These are phyloP conservation scores for Phycomyces nitens DNA, from an alignment of 192 early-diverging fungal genomes.

Conservation along the genomic window DNA sequence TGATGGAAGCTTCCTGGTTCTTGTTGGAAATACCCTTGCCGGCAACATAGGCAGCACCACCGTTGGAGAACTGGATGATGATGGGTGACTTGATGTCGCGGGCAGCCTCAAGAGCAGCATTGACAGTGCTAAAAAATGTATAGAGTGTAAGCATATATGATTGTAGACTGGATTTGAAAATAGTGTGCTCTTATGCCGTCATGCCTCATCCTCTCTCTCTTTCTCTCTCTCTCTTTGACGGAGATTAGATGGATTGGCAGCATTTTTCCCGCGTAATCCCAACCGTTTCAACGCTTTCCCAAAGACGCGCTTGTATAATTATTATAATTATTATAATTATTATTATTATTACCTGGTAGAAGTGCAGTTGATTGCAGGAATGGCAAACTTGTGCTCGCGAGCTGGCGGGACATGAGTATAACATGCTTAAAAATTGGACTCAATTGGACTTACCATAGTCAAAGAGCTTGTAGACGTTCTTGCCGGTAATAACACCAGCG, in stretches of 20 bases:
- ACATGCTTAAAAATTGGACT: too few species aligned
- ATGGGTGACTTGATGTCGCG: slow-evolving; percentile 89
- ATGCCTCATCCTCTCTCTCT: too few species aligned
- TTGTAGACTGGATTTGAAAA: too few species aligned
- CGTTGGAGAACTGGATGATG: slow-evolving; percentile 95
- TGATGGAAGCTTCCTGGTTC: slow-evolving; percentile 83
- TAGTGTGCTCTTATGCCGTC: too few species aligned
- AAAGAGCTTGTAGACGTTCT: slow-evolving; percentile 83
- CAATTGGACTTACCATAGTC: slow-evolving; percentile 52
- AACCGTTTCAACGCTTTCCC: too few species aligned
- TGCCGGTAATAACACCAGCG: slow-evolving; percentile 90
- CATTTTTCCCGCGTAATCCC: too few species aligned
- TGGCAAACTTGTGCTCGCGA: slow-evolving; percentile 82
- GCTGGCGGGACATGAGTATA: too few species aligned
- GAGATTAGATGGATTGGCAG: too few species aligned
- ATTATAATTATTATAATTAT: too few species aligned
- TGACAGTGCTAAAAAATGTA: slow-evolving; percentile 64
- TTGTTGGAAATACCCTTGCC: slow-evolving; percentile 92
- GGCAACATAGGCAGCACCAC: slow-evolving; percentile 88
- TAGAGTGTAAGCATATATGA: too few species aligned
- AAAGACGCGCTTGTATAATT: too few species aligned
- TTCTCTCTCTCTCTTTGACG: too few species aligned
- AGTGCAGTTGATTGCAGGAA: slow-evolving; percentile 96
- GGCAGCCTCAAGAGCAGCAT: slow-evolving; percentile 92
- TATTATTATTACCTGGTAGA: slow-evolving; percentile 67